Evolutionary conservation across 1,139 yeast species (phyloP), one percentile per base, ranked within the genome.

Genomic region (Geotrichum histeridarum): DNA sequence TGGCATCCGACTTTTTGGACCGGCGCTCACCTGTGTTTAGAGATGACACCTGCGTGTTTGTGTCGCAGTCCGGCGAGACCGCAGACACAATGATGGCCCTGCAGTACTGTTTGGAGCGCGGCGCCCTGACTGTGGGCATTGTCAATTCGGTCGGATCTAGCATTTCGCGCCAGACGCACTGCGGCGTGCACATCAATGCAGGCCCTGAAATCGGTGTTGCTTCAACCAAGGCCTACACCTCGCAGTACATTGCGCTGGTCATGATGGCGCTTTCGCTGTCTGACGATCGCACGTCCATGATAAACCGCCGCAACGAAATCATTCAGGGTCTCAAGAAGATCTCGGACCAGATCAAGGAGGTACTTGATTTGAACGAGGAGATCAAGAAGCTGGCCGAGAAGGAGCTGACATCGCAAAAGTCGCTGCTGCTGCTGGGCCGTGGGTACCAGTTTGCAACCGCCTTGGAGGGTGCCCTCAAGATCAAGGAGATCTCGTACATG

Each of bases 121-220:
- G 98, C 62, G 97, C 99, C 33, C 78, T 94, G 63, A 91, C 97
- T 33, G 95, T 94, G 57, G 99, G 99, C 73, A 87, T 94, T 67
- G 99, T 94, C 52, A 82, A 82, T 70, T 81, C 90, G 61, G 99
- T 94, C 47, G 99, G 99, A 66, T 94, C 99, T 7, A 83, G 94
- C 52, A 89, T 94, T 74, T 91, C 98, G 30, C 83, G 97, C 71
- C 86, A 83, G 67, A 94, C 99, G 42, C 96, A 91, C 73, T 94
- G 99, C 77, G 99, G 99, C 81, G 97, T 94, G 54, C 99, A 94
- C 72, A 91, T 94, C 70, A 94, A 94, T 70, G 99, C 99, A 47
- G 99, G 99, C 61, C 99, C 99, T 41, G 99, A 94, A 76, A 91
- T 94, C 63, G 99, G 99, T 71, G 99, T 94, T 64, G 99, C 99